These are phyloP conservation scores for Hysterium pulicare DNA, from an alignment of 2,329 filamentous ascomycete genomes.

Conservation along the genomic window DNA sequence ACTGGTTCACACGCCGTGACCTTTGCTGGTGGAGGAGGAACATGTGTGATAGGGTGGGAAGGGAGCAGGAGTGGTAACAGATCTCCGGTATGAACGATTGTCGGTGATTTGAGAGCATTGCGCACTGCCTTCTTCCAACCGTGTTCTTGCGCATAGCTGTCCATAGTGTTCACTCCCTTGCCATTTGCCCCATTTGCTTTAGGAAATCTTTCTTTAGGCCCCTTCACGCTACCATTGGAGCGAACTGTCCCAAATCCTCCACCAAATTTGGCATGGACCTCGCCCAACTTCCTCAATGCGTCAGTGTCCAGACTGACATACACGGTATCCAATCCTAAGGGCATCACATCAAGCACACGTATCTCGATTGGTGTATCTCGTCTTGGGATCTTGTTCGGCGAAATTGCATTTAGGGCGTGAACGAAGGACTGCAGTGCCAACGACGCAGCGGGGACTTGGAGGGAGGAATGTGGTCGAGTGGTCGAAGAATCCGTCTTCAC, in stretches of 20 bases:
- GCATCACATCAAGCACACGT: slow-evolving; percentile 73
- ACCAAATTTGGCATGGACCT: slow-evolving; percentile 79
- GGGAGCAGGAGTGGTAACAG: slow-evolving; percentile 72
- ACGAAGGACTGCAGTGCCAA: slow-evolving; percentile 76
- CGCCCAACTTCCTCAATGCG: slow-evolving; percentile 73
- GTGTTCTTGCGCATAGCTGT: slow-evolving; percentile 28
- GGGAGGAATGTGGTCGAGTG: slow-evolving; percentile 64
- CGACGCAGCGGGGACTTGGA: slow-evolving; percentile 73
- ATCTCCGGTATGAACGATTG: slow-evolving; percentile 81
- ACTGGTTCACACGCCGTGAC: slow-evolving; percentile 94
- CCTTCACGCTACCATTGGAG: slow-evolving; percentile 31
- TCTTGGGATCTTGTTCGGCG: slow-evolving; percentile 71
- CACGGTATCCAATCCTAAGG: slow-evolving; percentile 76
- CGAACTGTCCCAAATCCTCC: slow-evolving; percentile 50
- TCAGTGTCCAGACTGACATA: slow-evolving; percentile 84
- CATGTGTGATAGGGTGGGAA: slow-evolving; percentile 81
- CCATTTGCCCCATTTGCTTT: slow-evolving; percentile 37
- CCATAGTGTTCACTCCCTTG: slow-evolving; percentile 13
- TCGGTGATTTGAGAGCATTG: slow-evolving; percentile 67
- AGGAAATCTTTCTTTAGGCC: slow-evolving; percentile 25
- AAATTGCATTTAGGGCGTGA: slow-evolving; percentile 65
- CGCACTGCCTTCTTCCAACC: slow-evolving; percentile 54
- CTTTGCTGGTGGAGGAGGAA: slow-evolving; percentile 77
- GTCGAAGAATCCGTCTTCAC: slow-evolving; percentile 30
- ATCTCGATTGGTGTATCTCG: slow-evolving; percentile 80